Evolutionary conservation across 2,329 filamentous ascomycete species (phyloP).

Genomic region (Fusarium staphyleae): DNA sequence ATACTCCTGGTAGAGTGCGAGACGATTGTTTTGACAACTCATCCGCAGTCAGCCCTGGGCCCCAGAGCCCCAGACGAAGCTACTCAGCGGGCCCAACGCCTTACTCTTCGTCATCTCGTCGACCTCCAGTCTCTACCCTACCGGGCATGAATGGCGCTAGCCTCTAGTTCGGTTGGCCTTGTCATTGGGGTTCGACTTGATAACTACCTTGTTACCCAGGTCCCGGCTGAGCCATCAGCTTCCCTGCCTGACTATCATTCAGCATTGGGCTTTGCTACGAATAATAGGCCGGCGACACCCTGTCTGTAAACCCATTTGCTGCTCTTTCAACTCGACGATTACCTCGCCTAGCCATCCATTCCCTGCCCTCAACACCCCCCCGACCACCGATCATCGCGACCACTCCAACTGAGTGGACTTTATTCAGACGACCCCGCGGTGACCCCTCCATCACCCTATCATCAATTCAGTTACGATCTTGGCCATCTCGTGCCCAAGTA

Average conservation of each 20-base stretch:
- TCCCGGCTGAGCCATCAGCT: conserved; percentile 43
- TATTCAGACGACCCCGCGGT: conserved; percentile 38
- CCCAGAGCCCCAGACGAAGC: conserved; percentile 42
- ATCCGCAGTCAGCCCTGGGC: conserved; percentile 44
- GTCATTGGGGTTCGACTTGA: conserved; percentile 41
- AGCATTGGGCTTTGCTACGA: conserved; percentile 37
- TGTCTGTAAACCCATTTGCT: conserved; percentile 35
- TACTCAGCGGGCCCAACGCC: conserved; percentile 39
- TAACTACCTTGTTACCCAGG: conserved; percentile 42
- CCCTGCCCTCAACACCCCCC: conserved; percentile 37
- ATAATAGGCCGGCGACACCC: conserved; percentile 42
- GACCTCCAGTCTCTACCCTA: conserved; percentile 37
- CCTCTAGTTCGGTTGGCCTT: conserved; percentile 40
- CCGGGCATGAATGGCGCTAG: conserved; percentile 43
- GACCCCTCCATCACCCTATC: conserved; percentile 36
- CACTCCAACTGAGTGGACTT: conserved; percentile 36
- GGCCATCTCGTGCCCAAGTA: conserved; percentile 9
- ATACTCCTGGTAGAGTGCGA: conserved; percentile 51
- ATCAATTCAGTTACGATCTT: conserved; percentile 14
- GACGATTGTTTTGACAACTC: conserved; percentile 49
- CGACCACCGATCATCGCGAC: conserved; percentile 39
- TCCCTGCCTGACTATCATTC: conserved; percentile 41
- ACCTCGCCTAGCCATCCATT: conserved; percentile 38
- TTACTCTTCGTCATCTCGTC: conserved; percentile 42
- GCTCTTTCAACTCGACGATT: conserved; percentile 37